Percentiles rank a stretch among this genome's conserved stretches.
These are phyloP conservation scores for Penicillium cosmopolitanum DNA, from an alignment of 495 filamentous ascomycete genomes.

Conservation along the genomic window DNA sequence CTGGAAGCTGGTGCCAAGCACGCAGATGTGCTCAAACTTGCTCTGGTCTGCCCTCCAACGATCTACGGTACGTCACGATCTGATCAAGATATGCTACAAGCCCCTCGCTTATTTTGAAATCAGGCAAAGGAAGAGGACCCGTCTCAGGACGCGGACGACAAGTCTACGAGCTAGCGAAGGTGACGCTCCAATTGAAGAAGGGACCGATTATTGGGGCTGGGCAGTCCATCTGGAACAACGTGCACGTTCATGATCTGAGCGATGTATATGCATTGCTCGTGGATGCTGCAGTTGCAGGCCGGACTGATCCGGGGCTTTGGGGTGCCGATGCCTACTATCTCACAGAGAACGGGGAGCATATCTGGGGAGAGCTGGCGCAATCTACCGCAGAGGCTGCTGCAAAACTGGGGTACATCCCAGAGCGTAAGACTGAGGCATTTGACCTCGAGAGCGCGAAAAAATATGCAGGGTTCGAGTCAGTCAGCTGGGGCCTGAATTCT, in stretches of 20 bases:
- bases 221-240: constrained; percentile 65
- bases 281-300: constrained; percentile 58
- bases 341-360: constrained; percentile 66
- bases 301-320: constrained; percentile 62
- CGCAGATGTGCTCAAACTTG: constrained; percentile 56
- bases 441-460: constrained; percentile 33
- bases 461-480: constrained; percentile 40
- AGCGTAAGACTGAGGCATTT: constrained; percentile 45
- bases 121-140: constrained; percentile 61
- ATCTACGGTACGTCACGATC: constrained; percentile 62
- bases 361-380: constrained; percentile 65
- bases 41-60: constrained; percentile 71
- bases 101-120: background rate
- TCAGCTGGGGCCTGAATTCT: constrained; percentile 61
- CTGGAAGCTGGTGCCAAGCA: constrained; percentile 42
- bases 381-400: constrained; percentile 59
- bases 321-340: constrained; percentile 72
- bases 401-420: constrained; percentile 61
- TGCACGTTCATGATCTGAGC: constrained; percentile 70
- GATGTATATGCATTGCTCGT: constrained; percentile 65
- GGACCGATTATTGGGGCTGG: constrained; percentile 64
- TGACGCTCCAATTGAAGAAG: constrained; percentile 59
- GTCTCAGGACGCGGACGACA: constrained; percentile 65
- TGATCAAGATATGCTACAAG: background rate
- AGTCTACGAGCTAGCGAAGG: constrained; percentile 56